Evolutionary conservation across 1,284 basidiomycete genomes (phyloP).

Genomic region (Cerioporus squamosus): DNA sequence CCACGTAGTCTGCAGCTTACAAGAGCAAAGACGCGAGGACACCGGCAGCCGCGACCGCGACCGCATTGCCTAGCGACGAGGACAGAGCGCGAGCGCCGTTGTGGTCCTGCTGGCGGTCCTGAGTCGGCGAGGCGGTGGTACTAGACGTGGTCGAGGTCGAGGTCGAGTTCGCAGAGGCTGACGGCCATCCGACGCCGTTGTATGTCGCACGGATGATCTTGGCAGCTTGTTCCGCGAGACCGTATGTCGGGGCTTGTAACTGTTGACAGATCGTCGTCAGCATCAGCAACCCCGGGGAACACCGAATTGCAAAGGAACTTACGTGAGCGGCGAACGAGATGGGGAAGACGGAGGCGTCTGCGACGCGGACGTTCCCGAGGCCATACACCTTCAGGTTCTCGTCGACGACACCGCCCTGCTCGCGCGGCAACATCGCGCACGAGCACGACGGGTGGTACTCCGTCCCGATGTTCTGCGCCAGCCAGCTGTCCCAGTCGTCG

Average conservation of each 20-base stretch:
- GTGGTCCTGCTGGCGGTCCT: not conserved
- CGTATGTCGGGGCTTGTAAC: conserved; percentile 65
- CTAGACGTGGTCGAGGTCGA: not conserved
- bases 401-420: conserved; percentile 69
- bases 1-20: not conserved
- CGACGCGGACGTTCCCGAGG: conserved; percentile 36
- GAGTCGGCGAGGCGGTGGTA: not conserved
- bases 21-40: conserved; percentile 12
- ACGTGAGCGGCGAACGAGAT: conserved; percentile 53
- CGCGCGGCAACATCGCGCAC: conserved; percentile 66
- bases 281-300: no score
- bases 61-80: not conserved
- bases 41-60: conserved; percentile 3
- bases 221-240: conserved; percentile 71
- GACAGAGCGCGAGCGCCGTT: conserved; percentile 11
- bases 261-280: conserved; percentile 27
- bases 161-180: conserved; percentile 11
- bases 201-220: conserved; percentile 58
- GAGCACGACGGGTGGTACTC: conserved; percentile 65
- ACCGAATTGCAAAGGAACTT: no score
- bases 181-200: conserved; percentile 38
- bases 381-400: conserved; percentile 67
- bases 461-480: conserved; percentile 43
- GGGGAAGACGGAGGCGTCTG: conserved; percentile 51
- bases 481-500: conserved; percentile 51